Base-by-base conservation (phyloP, 2,329 filamentous ascomycete genomes). In the Septoria petroselini region DNA sequence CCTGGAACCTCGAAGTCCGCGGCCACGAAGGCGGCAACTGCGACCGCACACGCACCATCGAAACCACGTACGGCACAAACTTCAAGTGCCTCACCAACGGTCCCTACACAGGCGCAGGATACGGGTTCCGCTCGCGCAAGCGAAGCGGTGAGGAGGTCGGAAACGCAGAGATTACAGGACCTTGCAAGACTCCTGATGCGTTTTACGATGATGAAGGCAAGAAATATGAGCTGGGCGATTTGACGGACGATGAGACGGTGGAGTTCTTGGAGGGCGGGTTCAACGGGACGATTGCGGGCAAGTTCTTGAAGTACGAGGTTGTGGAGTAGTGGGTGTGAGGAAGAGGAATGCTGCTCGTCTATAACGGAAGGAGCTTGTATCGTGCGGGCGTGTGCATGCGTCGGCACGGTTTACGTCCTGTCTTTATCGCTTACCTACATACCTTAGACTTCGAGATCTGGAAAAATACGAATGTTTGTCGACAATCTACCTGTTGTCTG, bases 11-110 rank as follows among this genome's bases (percentile, higher is more conserved):
- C 8, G 38, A 41, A 17, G 38, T 41, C 6, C 38, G 38, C 38
- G 38, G 38, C 38, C 38, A 41, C 38, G 38, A 41, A 8, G 38
- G 38, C 9, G 38, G 38, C 23, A 41, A 41, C 7, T 41, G 38
- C 38, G 23, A 14, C 21, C 38, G 21, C 23, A 41, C 38, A 9
- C 23, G 21, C 6, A 41, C 19, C 11, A 41, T n/a, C 3, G 39
- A 41, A 15, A 30, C 39, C 2, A 30, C 39, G 8, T 41, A 15
- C 4, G 15, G 21, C 39, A 18, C 12, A 15, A 41, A 41, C 18
- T 30, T 30, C 14, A 30, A 41, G 4, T 41, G 25, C 17, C 39
- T 41, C 25, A 27, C 27, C 3, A 41, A 41, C 30, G 14, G 39
- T 2, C 39, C 39, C 23, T 41, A 41, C 14, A 30, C 25, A 5